Evolutionary conservation across 176 grass and related monocot genomes (phyloP), one percentile per base, ranked within the genome.

Genomic region (Carex scoparia): DNA sequence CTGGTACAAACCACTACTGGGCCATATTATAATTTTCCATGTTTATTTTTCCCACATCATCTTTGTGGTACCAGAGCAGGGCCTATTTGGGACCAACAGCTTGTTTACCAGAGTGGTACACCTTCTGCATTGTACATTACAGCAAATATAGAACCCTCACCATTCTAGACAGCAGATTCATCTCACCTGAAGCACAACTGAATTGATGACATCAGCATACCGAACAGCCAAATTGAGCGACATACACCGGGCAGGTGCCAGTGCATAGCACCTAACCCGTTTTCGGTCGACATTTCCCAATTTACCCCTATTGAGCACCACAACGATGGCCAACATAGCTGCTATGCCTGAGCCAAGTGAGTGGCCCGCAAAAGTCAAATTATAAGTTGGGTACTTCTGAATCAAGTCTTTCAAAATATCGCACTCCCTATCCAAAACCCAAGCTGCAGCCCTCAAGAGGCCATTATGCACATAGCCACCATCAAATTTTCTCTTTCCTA

Each of bases 161-260:
- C 5, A 44, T 70, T 70, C 37, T 70, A 18, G 67, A 6, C 69
- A 58, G 7, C 4, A 71, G 5, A 79, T 9, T 74, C 18, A n/a
- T 19, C 79, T 79, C 33, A 82, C 94, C 83, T 98, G 92, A 54
- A 98, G 90, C n/a, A 98, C 95, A 30, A 98, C 75, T 0, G 92
- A 98, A 85, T 98, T 94, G 79, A 98, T 98, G 13, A 94, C 79
- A 44, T 98, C 95, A 1, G 95, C 95, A 40, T 94, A 98, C 84
- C 91, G 81, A 84, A 98, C 89, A 10, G 94, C 94, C 66, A 97
- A 84, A 71, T 97, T 97, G 15, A 97, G 86, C 1, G 94, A 97
- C 94, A 97, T 93, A 60, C 94, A 97, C 81, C 94, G 85, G 8
- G 94, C 94, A 0, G 94, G 92, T 0, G 94, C 94, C 3, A 97